phyloP scores from a whole-genome alignment of 306 rosid species.

The Datisca glomerata region DNA sequence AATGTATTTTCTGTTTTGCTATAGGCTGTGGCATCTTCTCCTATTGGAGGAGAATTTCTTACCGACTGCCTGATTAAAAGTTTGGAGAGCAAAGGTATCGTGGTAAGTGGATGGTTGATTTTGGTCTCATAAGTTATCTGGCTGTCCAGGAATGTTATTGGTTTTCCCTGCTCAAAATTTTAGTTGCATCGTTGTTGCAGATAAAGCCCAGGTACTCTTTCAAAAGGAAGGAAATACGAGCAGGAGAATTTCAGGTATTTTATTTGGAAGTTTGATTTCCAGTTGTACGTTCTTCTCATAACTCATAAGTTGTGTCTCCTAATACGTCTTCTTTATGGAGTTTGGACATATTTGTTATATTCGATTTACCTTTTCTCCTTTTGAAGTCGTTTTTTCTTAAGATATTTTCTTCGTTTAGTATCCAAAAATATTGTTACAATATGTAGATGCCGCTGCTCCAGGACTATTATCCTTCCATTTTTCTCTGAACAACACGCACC shows the following conservation, averaged over 20 bases:
- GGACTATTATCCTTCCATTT: too few species aligned
- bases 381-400: too few species aligned
- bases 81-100: slow-evolving; percentile 92
- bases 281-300: too few species aligned
- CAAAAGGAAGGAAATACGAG: slow-evolving; percentile 90
- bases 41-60: slow-evolving; percentile 94
- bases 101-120: slow-evolving; percentile 36
- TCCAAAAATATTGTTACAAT: too few species aligned
- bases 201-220: slow-evolving; percentile 86
- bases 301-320: too few species aligned
- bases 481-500: too few species aligned
- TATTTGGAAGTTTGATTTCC: slow-evolving; percentile 7
- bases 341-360: too few species aligned
- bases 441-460: too few species aligned
- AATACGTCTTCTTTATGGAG: too few species aligned
- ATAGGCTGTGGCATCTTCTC: slow-evolving; percentile 89
- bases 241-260: slow-evolving; percentile 93
- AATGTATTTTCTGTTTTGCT: slow-evolving; percentile 3
- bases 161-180: too few species aligned
- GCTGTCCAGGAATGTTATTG: not conserved
- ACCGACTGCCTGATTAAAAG: slow-evolving; percentile 92
- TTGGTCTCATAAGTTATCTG: not conserved
- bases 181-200: slow-evolving; percentile 23
- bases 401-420: too few species aligned
- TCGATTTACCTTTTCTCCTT: too few species aligned